These are phyloP conservation scores for Misopates orontium DNA, from an alignment of 257 asterid species.

Conservation along the genomic window DNA sequence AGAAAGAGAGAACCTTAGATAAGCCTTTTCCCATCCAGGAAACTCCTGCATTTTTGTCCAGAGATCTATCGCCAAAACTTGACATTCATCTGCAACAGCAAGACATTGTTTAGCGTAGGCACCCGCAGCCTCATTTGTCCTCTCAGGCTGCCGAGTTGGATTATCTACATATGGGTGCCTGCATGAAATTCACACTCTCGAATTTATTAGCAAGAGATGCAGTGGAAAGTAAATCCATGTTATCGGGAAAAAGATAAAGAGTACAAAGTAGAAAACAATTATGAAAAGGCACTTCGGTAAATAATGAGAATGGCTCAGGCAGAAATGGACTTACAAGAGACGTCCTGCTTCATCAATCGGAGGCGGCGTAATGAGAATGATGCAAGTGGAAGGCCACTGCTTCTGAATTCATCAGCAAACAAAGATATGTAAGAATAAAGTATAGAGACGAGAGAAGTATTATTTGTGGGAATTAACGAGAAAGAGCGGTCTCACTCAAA, in stretches of 20 bases:
- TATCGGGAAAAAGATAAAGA: too few species aligned
- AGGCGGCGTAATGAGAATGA: slow-evolving; percentile 84
- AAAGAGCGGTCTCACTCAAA: too few species aligned
- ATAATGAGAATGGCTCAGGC: background rate
- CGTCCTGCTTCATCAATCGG: slow-evolving; percentile 78
- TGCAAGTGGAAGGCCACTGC: slow-evolving; percentile 66
- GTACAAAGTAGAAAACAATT: background rate
- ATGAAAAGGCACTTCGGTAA: background rate
- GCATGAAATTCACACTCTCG: background rate
- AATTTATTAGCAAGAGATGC: background rate
- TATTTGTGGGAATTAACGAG: too few species aligned
- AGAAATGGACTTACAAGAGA: slow-evolving; percentile 47
- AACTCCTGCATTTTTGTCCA: slow-evolving; percentile 84
- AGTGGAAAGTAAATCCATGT: too few species aligned
- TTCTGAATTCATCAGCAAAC: slow-evolving; percentile 46
- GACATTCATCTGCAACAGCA: slow-evolving; percentile 66
- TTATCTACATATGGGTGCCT: slow-evolving; percentile 54
- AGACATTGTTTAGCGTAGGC: slow-evolving; percentile 68
- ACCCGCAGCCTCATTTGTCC: slow-evolving; percentile 84
- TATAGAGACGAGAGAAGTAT: background rate
- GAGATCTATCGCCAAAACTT: slow-evolving; percentile 52
- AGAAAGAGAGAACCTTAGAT: slow-evolving; percentile 44
- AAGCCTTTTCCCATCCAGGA: slow-evolving; percentile 63
- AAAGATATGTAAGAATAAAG: slow-evolving; percentile 8
- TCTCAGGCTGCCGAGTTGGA: slow-evolving; percentile 60